Conservation (phyloP, 2,329 filamentous ascomycete species). For the Diaporthe aspalathi region DNA sequence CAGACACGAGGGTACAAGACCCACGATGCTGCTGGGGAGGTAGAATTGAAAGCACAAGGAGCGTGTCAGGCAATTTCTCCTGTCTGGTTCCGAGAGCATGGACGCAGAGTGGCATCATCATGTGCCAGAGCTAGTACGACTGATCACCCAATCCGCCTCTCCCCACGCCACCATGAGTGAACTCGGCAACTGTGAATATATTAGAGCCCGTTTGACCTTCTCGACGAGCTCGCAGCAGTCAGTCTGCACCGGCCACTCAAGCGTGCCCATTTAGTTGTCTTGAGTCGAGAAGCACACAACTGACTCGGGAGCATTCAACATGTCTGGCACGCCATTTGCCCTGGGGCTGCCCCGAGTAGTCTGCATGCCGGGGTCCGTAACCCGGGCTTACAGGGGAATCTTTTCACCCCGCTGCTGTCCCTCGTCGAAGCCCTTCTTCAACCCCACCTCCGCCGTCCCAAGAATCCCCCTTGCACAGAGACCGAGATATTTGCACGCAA, state of each 20-base stretch:
- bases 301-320: conserved; percentile 35
- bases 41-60: conserved; percentile 14
- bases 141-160: conserved; percentile 33
- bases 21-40: conserved; percentile 24
- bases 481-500: conserved; percentile 39
- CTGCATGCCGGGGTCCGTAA: conserved; percentile 25
- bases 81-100: conserved; percentile 33
- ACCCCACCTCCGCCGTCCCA: conserved; percentile 46
- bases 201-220: neutral
- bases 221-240: conserved; percentile 1
- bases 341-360: conserved; percentile 36
- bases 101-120: conserved; percentile 40
- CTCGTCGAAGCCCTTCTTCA: conserved; percentile 31
- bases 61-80: conserved; percentile 27
- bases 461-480: conserved; percentile 44
- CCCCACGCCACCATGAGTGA: neutral
- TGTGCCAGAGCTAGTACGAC: conserved; percentile 30
- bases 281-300: neutral
- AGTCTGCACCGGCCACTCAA: neutral
- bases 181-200: conserved; percentile 1
- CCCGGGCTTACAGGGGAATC: conserved; percentile 36
- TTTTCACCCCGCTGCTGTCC: conserved; percentile 37
- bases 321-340: conserved; percentile 27
- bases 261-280: neutral
- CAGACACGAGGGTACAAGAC: neutral